Evolutionary conservation across 352 stramenopile species (phyloP).

Genomic region (Pythium grandisporangium): DNA sequence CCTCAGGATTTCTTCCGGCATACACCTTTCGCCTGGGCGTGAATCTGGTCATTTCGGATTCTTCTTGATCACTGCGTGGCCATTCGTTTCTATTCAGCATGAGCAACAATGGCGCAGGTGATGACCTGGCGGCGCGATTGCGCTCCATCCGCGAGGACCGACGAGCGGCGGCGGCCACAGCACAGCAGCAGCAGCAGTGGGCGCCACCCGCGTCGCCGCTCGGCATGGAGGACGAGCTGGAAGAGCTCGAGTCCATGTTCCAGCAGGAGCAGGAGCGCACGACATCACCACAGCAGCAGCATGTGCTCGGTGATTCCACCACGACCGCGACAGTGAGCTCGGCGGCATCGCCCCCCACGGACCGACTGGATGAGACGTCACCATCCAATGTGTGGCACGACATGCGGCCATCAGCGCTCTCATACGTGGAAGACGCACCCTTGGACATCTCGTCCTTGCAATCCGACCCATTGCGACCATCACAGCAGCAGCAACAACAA

Average conservation of each 20-base stretch:
- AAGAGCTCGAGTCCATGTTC: slow-evolving; percentile 11
- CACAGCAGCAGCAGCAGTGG: not conserved
- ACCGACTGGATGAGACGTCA: not conserved
- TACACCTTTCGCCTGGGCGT: too few species aligned
- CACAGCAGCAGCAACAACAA: slow-evolving; percentile 1
- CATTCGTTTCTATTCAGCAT: too few species aligned
- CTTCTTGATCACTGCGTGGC: too few species aligned
- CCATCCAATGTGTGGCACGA: slow-evolving; percentile 8
- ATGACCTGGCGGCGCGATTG: slow-evolving; percentile 9
- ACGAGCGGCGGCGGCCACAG: not conserved
- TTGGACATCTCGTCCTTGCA: not conserved
- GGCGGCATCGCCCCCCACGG: not conserved
- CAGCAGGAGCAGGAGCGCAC: too few species aligned
- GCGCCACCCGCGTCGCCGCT: not conserved
- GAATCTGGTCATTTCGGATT: too few species aligned
- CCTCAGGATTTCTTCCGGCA: too few species aligned
- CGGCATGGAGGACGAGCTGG: slow-evolving; percentile 10
- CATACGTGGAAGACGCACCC: slow-evolving; percentile 9
- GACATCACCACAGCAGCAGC: too few species aligned
- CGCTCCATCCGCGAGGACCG: slow-evolving; percentile 9
- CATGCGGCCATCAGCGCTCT: slow-evolving; percentile 5
- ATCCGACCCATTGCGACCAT: too few species aligned
- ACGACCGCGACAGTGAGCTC: slow-evolving; percentile 1
- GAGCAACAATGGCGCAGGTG: too few species aligned
- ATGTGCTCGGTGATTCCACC: too few species aligned